These are phyloP conservation scores for Leucocoprinus sp. DNA, from an alignment of 768 basidiomycete species.

Conservation along the genomic window DNA sequence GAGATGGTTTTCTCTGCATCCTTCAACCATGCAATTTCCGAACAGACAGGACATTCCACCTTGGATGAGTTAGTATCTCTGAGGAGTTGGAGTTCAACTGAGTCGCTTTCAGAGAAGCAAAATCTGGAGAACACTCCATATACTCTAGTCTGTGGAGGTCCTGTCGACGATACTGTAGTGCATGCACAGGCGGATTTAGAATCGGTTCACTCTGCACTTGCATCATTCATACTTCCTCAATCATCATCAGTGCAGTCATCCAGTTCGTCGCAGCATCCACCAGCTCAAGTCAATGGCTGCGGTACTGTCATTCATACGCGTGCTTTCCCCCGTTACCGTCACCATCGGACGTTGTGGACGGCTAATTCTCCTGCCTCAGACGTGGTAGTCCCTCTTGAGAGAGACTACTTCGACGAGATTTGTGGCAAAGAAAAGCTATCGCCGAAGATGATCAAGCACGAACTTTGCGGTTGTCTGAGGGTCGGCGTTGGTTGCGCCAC, in stretches of 20 bases:
- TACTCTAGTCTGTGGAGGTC: conserved; percentile 23
- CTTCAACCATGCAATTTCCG: conserved; percentile 5
- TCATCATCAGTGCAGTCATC: conserved; percentile 22
- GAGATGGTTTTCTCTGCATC: conserved; percentile 11
- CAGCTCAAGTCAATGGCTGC: conserved; percentile 43
- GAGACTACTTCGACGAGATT: conserved; percentile 9
- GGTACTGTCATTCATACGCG: conserved; percentile 51
- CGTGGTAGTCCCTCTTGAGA: conserved; percentile 41
- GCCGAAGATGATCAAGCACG: conserved; percentile 6
- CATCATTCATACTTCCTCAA: conserved; percentile 28
- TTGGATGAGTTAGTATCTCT: conserved; percentile 15
- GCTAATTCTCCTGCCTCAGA: conserved; percentile 45
- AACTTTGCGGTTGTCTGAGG: conserved; percentile 5
- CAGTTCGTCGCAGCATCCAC: conserved; percentile 14
- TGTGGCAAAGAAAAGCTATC: conserved; percentile 10
- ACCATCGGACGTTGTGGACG: conserved; percentile 39
- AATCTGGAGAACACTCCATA: conserved; percentile 19
- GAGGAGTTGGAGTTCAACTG: conserved; percentile 7
- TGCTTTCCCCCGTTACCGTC: conserved; percentile 25
- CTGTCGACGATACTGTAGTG: conserved; percentile 8
- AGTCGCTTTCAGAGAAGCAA: conserved; percentile 9
- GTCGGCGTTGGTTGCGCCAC: conserved; percentile 13
- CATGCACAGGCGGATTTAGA: not conserved
- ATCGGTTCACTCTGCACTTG: conserved; percentile 12
- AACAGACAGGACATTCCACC: conserved; percentile 8